phyloP scores from a whole-genome alignment of 1,284 basidiomycete species.

The Hypsizygus ulmarius region DNA sequence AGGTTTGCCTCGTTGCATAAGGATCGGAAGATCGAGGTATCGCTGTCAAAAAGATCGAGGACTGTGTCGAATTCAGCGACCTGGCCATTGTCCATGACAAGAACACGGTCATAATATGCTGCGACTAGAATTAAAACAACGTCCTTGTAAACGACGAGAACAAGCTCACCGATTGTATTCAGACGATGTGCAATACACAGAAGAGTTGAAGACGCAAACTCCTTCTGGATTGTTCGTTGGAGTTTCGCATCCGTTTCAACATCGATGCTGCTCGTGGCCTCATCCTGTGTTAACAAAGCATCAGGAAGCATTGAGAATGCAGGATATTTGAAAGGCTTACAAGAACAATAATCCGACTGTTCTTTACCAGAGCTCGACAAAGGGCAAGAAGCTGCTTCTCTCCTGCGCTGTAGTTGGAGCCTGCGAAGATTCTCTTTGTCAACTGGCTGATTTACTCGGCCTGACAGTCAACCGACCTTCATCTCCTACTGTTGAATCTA shows the following conservation, averaged over 20 bases:
- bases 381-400: conserved; percentile 78
- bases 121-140: not conserved
- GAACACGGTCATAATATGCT: conserved; percentile 75
- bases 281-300: conserved; percentile 40
- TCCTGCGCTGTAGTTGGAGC: conserved; percentile 73
- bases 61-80: conserved; percentile 81
- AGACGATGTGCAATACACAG: conserved; percentile 77
- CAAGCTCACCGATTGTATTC: conserved; percentile 62
- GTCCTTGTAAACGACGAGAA: not conserved
- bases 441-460: not conserved
- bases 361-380: conserved; percentile 69
- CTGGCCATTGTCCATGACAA: conserved; percentile 71
- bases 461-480: conserved; percentile 42
- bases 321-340: conserved; percentile 34
- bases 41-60: conserved; percentile 65
- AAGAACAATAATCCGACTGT: conserved; percentile 68
- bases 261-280: conserved; percentile 84
- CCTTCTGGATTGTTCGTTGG: conserved; percentile 70
- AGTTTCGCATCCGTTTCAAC: conserved; percentile 79
- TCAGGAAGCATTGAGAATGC: not conserved
- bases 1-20: conserved; percentile 76
- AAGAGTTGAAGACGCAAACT: conserved; percentile 56
- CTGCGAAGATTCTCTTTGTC: conserved; percentile 30
- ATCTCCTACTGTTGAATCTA: conserved; percentile 62
- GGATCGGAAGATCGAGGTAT: conserved; percentile 72